A percentile compares a stretch with the other conserved stretches of the same genome.
Evolutionary conservation across 2,329 filamentous ascomycete genomes (phyloP).

Genomic region (Alternaria atra): DNA sequence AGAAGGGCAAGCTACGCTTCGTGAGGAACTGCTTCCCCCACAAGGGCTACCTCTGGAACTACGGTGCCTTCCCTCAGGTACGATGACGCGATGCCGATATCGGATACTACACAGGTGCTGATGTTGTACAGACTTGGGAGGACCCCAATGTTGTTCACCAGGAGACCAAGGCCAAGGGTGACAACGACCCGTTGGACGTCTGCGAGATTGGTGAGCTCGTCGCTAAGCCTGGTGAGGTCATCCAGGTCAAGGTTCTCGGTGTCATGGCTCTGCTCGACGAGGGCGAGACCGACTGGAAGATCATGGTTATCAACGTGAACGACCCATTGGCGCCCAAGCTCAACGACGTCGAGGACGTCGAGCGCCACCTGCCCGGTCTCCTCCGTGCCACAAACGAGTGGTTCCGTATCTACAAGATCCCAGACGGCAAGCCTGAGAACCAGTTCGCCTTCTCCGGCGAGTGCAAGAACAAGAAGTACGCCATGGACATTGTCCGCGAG

Average conservation of each 20-base stretch:
- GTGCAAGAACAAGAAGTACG: constrained; percentile 99
- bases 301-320: constrained; percentile 99
- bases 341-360: constrained; percentile 98
- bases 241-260: constrained; percentile 99
- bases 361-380: constrained; percentile 96
- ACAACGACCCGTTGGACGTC: constrained; percentile 98
- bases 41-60: constrained; percentile 99
- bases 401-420: constrained; percentile 99
- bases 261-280: constrained; percentile 99
- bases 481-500: constrained; percentile 93
- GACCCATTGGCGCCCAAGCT: constrained; percentile 96
- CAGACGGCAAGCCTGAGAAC: constrained; percentile 99
- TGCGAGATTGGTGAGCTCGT: constrained; percentile 99
- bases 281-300: constrained; percentile 99
- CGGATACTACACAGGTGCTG: constrained; percentile 37
- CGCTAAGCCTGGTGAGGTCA: constrained; percentile 93
- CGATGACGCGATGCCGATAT: constrained; percentile 48
- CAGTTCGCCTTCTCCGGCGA: constrained; percentile 99
- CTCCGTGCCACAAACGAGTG: constrained; percentile 99
- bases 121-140: constrained; percentile 84
- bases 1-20: constrained; percentile 99
- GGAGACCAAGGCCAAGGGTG: constrained; percentile 99
- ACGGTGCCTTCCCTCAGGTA: constrained; percentile 98
- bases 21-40: constrained; percentile 99
- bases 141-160: constrained; percentile 95